Percentiles rank a stretch among this genome's conserved stretches.
Evolutionary conservation across 441 rosid genomes (phyloP).

Genomic region (Populus hybrid): DNA sequence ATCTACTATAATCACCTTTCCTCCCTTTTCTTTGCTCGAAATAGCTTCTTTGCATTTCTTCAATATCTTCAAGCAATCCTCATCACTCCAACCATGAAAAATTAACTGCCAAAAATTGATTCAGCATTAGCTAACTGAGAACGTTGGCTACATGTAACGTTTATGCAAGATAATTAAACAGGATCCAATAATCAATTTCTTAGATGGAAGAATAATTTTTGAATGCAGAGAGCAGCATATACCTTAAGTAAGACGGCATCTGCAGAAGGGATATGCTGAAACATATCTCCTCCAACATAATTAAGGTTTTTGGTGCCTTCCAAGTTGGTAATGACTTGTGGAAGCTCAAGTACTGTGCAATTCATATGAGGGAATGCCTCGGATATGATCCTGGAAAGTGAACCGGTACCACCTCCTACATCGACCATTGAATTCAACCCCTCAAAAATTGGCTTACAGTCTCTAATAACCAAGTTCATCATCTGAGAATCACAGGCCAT

Average conservation of each 20-base stretch:
- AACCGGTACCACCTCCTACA: conserved; percentile 44
- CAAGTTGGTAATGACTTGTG: conserved; percentile 30
- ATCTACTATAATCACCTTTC: conserved; percentile 39
- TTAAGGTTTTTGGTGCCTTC: conserved; percentile 25
- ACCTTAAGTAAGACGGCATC: conserved; percentile 45
- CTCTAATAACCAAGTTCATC: conserved; percentile 33
- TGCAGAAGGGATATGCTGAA: conserved; percentile 38
- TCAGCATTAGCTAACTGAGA: background rate
- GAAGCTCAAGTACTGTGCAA: conserved; percentile 42
- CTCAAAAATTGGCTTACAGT: conserved; percentile 27
- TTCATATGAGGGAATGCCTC: conserved; percentile 32
- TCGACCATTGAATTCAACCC: conserved; percentile 36
- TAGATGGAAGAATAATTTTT: background rate
- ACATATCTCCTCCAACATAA: conserved; percentile 44
- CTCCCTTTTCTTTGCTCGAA: conserved; percentile 20
- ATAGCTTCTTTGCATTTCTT: conserved; percentile 41
- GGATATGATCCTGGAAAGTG: conserved; percentile 29
- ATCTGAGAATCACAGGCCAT: conserved; percentile 43
- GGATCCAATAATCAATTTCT: too few species aligned
- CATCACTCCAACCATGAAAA: conserved; percentile 39
- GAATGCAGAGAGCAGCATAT: background rate
- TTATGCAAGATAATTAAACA: background rate
- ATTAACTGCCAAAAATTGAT: conserved; percentile 22
- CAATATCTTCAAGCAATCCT: conserved; percentile 37
- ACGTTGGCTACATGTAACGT: background rate